Evolutionary conservation across 2,329 filamentous ascomycete genomes (phyloP), one percentile per base, ranked within the genome.

Genomic region (Zopfia rhizophila): DNA sequence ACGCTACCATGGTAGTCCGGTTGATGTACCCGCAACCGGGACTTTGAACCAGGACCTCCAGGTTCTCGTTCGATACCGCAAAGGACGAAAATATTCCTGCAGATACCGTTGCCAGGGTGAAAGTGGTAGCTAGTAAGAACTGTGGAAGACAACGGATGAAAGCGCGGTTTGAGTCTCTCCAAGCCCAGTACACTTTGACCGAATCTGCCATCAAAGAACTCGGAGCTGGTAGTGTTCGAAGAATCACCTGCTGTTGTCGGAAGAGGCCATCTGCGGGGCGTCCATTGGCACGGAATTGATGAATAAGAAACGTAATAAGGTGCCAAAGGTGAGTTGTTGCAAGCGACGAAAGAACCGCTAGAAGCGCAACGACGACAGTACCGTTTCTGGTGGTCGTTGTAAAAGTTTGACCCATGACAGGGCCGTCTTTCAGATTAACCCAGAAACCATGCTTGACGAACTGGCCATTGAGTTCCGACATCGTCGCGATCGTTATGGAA

Each of bases 191-290:
- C 7, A 56, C 19, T 36, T 56, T 56, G 12, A 50, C 4, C 3
- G 21, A 39, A 21, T 56, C 53, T 4, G 48, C 43, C 3, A 56
- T 16, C 2, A 52, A 25, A 17, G 51, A 36, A 10, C 28, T 42
- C 12, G 53, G 51, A 14, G 51, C 41, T 3, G 51, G 53, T 16
- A 45, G 27, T 2, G 47, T 56, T 4, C 51, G 27, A 2, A 56
- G 29, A 1, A 56, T 28, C 5, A 38, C 53, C 23, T 56, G 53
- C 22, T 54, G 53, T 27, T 56, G 51, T 19, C 38, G 23, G 22
- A 44, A 56, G 1, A 56, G 42, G 2, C 37, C 53, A 46, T 56
- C 51, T 12, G 31, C 16, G 13, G 44, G 44, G 2, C 11, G 3
- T 3, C 53, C 51, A 28, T 44, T 23, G 2, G 51, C 47, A 5